phyloP scores from a whole-genome alignment of 2,329 filamentous ascomycete genomes.

The Arachnopeziza araneosa region DNA sequence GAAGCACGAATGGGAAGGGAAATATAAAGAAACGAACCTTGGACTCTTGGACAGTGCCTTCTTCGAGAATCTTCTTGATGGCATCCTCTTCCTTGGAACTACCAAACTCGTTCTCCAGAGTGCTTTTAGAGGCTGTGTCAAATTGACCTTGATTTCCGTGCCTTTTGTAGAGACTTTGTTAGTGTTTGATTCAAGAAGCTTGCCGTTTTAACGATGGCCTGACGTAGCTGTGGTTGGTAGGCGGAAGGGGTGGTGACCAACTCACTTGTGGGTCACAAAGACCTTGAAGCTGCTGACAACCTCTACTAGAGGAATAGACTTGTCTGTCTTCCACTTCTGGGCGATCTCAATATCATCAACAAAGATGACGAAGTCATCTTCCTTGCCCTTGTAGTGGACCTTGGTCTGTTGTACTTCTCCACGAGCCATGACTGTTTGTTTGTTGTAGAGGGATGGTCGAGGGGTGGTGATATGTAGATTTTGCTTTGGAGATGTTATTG shows the following conservation, averaged over 20 bases:
- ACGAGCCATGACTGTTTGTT: conserved; percentile 42
- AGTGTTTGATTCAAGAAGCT: too few relatives aligned
- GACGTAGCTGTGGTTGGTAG: not conserved
- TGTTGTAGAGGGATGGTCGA: conserved; percentile 5
- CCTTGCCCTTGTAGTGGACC: conserved; percentile 63
- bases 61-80: conserved; percentile 74
- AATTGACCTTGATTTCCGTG: conserved; percentile 79
- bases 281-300: conserved; percentile 87
- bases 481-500: not conserved
- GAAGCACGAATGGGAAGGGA: not conserved
- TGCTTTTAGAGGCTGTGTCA: conserved; percentile 68
- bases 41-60: conserved; percentile 61
- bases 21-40: conserved; percentile 42
- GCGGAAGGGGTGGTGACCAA: conserved; percentile 17
- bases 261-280: conserved; percentile 85
- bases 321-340: conserved; percentile 79
- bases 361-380: conserved; percentile 65
- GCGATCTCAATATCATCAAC: conserved; percentile 56
- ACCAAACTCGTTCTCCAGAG: conserved; percentile 82
- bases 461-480: conserved; percentile 3
- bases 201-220: too few relatives aligned
- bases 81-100: conserved; percentile 73
- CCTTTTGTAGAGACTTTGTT: conserved; percentile 48
- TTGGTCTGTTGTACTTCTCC: conserved; percentile 54
- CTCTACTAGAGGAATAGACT: conserved; percentile 70